Evolutionary conservation across 257 asterid genomes (phyloP).

Genomic region (Coffea eugenioides): DNA sequence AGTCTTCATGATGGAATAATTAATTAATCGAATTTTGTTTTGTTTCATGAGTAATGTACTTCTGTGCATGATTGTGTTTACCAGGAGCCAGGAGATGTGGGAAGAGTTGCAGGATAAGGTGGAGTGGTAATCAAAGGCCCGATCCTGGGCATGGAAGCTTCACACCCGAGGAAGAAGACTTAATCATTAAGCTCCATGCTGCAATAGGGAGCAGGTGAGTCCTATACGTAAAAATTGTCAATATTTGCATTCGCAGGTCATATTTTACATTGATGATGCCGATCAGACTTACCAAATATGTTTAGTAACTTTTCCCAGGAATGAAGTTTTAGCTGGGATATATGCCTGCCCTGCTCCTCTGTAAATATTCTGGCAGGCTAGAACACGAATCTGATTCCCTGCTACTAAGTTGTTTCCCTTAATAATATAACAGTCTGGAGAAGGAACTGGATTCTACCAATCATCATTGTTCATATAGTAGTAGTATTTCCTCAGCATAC

Average conservation of each 20-base stretch:
- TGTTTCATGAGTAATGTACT: background rate
- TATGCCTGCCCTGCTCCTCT: too few relatives aligned
- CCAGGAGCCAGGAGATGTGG: conserved; percentile 61
- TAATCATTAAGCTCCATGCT: conserved; percentile 81
- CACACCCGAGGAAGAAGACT: conserved; percentile 79
- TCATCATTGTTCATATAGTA: too few relatives aligned
- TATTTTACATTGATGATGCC: background rate
- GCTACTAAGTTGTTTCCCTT: too few relatives aligned
- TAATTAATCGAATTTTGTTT: background rate
- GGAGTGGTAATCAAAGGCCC: conserved; percentile 33
- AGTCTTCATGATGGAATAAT: background rate
- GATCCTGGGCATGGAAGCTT: conserved; percentile 53
- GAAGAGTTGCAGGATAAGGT: conserved; percentile 43
- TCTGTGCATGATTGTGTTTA: background rate
- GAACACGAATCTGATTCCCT: too few relatives aligned
- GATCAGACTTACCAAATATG: background rate
- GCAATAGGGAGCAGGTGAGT: conserved; percentile 82
- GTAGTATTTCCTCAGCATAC: too few relatives aligned
- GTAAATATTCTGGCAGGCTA: too few relatives aligned
- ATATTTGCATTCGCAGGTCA: background rate
- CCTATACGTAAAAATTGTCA: background rate
- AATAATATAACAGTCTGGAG: too few relatives aligned
- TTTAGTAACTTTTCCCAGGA: background rate
- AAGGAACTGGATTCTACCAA: too few relatives aligned
- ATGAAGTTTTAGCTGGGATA: background rate